Base-by-base conservation (phyloP, 2,329 filamentous ascomycete genomes). In the Dryadomyces quercus-mongolicae region DNA sequence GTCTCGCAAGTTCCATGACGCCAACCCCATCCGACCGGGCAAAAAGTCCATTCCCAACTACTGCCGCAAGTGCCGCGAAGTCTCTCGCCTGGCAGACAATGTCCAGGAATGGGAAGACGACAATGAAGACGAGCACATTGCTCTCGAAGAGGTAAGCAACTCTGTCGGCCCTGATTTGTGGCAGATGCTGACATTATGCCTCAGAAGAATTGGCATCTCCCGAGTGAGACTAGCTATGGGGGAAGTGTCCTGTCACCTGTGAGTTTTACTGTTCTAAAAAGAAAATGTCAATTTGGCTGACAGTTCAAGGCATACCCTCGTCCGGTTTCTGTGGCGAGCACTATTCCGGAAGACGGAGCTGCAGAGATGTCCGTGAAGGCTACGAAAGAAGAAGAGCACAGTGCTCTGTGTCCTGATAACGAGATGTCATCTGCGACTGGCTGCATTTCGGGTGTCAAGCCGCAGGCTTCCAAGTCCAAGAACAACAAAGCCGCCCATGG, bases 1-100 rank as follows among this genome's bases (percentile, higher is more conserved):
- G 46, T 74, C 72, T 5, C 62, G 63, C 25, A 62, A 60, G 12
- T 74, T 70, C 47, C 71, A 74, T 44, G 51, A 63, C 44, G 59
- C 65, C 7, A 62, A 70, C 51, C 63, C 67, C 5, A 57, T 70
- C 44, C 56, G 60, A 57, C 56, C 61, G 47, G 61, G 63, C 47
- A 56, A 64, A 46, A 58, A 66, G 64, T 59, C 71, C 15, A 53
- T 58, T n/a, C 56, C 63, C 46, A 66, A 62, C 18, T 70, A 64
- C 49, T 71, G 68, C 49, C 61, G 64, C 45, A 68, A 65, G 51
- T 71, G 70, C 47, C 67, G 58, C 15, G 46, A 53, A 13, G 20
- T 40, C 18, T 52, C 50, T 18, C 51, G 36, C 18, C 42, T 53
- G 21, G 18, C n/a, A n/a, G 65, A 58, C 10, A 38, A 25, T 8